phyloP scores from a whole-genome alignment of 306 rosid genomes.

The Quercus suber region DNA sequence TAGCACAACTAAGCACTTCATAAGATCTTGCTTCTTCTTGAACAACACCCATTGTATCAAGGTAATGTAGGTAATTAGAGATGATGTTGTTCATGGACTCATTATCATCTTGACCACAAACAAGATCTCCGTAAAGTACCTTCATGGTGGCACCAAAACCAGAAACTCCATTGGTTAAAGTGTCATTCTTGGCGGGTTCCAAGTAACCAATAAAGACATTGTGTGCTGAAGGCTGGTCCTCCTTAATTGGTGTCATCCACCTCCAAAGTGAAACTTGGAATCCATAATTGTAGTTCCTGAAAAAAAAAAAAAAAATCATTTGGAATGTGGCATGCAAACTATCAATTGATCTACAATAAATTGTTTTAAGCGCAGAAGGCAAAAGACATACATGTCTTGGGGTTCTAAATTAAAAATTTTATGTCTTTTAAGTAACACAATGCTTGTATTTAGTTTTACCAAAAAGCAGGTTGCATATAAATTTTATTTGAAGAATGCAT shows the following conservation, averaged over 20 bases:
- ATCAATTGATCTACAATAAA: not conserved
- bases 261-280: constrained; percentile 87
- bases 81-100: too few relatives aligned
- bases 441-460: too few relatives aligned
- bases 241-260: constrained; percentile 81
- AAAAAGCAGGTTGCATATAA: too few relatives aligned
- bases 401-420: too few relatives aligned
- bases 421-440: too few relatives aligned
- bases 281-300: constrained; percentile 94
- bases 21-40: too few relatives aligned
- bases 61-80: too few relatives aligned
- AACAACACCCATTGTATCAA: too few relatives aligned
- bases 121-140: constrained; percentile 42
- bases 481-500: too few relatives aligned
- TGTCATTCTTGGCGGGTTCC: constrained; percentile 95
- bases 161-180: constrained; percentile 55
- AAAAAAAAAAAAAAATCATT: not conserved
- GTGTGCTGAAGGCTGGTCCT: constrained; percentile 80
- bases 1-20: too few relatives aligned
- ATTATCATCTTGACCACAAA: too few relatives aligned
- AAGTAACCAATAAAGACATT: constrained; percentile 73
- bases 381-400: too few relatives aligned
- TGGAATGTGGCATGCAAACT: not conserved
- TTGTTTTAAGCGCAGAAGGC: not conserved
- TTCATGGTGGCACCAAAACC: constrained; percentile 96